phyloP scores from a whole-genome alignment of 148 eudicot genomes.

The Amaranthus palmeri region DNA sequence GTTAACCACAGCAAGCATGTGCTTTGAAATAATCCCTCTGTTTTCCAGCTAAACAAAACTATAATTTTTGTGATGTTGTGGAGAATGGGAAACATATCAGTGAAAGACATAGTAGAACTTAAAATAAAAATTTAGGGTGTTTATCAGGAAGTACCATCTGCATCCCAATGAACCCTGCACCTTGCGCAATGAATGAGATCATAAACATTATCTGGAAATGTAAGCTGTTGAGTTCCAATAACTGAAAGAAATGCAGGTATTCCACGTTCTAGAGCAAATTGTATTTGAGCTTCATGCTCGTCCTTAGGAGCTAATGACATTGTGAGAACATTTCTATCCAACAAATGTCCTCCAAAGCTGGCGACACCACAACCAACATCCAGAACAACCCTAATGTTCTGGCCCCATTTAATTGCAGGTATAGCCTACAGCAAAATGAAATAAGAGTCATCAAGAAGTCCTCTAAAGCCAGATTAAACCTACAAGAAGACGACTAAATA shows the following conservation, averaged over 20 bases:
- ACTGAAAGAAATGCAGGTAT: constrained; percentile 92
- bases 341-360: constrained; percentile 93
- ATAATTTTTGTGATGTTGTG: neutral
- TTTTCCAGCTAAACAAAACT: neutral
- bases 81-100: neutral
- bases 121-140: constrained; percentile 4
- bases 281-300: constrained; percentile 98
- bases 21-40: neutral
- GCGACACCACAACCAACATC: constrained; percentile 99
- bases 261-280: constrained; percentile 97
- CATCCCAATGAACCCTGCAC: constrained; percentile 99
- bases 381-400: constrained; percentile 75
- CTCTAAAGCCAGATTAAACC: constrained; percentile 2
- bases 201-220: constrained; percentile 87
- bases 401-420: constrained; percentile 75
- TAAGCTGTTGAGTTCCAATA: constrained; percentile 86
- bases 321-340: constrained; percentile 85
- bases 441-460: constrained; percentile 2
- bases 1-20: neutral
- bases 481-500: neutral
- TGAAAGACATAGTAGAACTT: neutral
- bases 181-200: constrained; percentile 97
- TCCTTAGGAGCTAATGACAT: constrained; percentile 98
- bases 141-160: constrained; percentile 48
- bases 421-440: constrained; percentile 42